Percentiles rank a stretch among this genome's conserved stretches.
Conservation (phyloP, 2,329 filamentous ascomycete species). For the Colletotrichum sp. region DNA sequence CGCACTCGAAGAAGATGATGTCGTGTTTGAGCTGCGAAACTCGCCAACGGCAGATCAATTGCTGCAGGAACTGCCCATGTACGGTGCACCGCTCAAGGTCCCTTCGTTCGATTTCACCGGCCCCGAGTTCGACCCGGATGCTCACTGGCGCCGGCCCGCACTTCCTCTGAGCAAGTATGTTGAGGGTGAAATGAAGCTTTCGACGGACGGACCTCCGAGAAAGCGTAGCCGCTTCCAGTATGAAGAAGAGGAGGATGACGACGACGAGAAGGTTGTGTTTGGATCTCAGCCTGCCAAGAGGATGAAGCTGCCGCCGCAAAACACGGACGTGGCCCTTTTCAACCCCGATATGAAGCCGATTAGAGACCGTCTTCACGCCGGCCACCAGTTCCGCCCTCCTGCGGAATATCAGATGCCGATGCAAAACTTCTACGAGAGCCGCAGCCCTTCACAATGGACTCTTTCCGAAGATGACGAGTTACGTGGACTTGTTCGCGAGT, state of each 20-base stretch:
- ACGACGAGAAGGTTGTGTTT: slow-evolving; percentile 46
- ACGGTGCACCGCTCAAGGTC: slow-evolving; percentile 67
- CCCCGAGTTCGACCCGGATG: slow-evolving; percentile 70
- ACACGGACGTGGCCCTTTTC: slow-evolving; percentile 84
- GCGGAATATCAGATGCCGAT: slow-evolving; percentile 91
- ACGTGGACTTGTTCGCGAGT: slow-evolving; percentile 83
- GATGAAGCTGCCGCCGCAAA: slow-evolving; percentile 66
- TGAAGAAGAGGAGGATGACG: slow-evolving; percentile 71
- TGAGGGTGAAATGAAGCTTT: slow-evolving; percentile 77
- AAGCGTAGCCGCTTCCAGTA: slow-evolving; percentile 89
- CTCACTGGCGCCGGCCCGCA: slow-evolving; percentile 76
- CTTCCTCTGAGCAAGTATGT: slow-evolving; percentile 88
- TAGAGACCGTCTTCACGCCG: slow-evolving; percentile 86
- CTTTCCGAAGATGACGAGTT: slow-evolving; percentile 90
- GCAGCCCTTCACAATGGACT: slow-evolving; percentile 90
- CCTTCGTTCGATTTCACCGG: slow-evolving; percentile 62
- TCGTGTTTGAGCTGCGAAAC: slow-evolving; percentile 78
- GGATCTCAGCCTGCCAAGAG: slow-evolving; percentile 30
- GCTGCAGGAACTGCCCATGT: slow-evolving; percentile 81
- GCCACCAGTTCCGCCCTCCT: slow-evolving; percentile 91
- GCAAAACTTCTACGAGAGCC: slow-evolving; percentile 87
- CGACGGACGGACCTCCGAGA: slow-evolving; percentile 66
- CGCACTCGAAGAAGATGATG: slow-evolving; percentile 79
- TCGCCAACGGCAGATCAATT: slow-evolving; percentile 79
- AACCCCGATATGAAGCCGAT: slow-evolving; percentile 88